Evolutionary conservation across 192 early-diverging fungal genomes (phyloP).

Genomic region (Coemansia sp.): DNA sequence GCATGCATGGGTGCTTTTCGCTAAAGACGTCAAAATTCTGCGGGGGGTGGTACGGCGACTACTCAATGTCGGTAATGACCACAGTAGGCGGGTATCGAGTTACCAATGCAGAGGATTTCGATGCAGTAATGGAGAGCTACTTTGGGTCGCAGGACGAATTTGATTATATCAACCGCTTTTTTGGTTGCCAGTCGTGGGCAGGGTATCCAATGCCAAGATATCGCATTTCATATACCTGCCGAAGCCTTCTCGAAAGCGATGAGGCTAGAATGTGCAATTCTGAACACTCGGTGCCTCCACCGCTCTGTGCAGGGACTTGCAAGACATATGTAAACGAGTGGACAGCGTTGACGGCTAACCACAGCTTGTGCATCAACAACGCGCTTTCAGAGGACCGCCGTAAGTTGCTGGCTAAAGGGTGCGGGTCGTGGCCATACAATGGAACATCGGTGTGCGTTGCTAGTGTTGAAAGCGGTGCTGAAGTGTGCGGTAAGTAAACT

Average conservation of each 20-base stretch:
- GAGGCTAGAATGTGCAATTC: conserved; percentile 26
- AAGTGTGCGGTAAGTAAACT: conserved; percentile 27
- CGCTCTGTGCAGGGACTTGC: conserved; percentile 23
- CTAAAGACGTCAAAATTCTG: conserved; percentile 28
- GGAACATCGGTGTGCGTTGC: conserved; percentile 18
- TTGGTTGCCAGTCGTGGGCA: conserved; percentile 35
- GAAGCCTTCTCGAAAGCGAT: conserved; percentile 31
- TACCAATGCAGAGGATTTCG: conserved; percentile 19
- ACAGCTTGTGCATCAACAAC: conserved; percentile 20
- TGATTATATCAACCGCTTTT: conserved; percentile 25
- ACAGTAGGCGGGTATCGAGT: conserved; percentile 23
- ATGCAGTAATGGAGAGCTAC: conserved; percentile 31
- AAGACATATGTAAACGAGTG: conserved; percentile 19
- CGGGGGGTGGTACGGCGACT: conserved; percentile 21
- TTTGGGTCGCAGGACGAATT: conserved; percentile 30
- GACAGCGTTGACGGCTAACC: conserved; percentile 18
- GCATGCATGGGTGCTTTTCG: conserved; percentile 25
- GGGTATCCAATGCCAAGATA: conserved; percentile 26
- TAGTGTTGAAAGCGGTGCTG: conserved; percentile 22
- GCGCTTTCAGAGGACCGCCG: conserved; percentile 21
- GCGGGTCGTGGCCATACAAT: conserved; percentile 28
- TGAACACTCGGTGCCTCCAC: conserved; percentile 5
- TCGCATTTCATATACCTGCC: conserved; percentile 40
- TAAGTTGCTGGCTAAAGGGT: conserved; percentile 15
- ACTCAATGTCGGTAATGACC: conserved; percentile 28